Percentiles rank a stretch among this genome's conserved stretches.
These are phyloP conservation scores for Syzygium aqueum DNA, from an alignment of 345 rosid species.

Conservation along the genomic window DNA sequence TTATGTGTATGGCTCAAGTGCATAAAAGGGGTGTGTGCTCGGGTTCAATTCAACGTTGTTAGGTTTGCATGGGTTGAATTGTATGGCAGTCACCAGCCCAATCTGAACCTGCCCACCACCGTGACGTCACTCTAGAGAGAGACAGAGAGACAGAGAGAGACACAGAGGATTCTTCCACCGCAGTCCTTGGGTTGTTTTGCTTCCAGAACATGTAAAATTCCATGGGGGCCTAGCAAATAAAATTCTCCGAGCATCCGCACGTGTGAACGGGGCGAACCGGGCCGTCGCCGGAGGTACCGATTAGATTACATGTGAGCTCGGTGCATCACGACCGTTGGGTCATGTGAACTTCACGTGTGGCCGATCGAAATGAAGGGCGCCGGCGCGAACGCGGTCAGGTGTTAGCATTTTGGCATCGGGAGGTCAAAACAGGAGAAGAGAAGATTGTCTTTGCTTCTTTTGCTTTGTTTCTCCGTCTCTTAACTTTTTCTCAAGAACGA, in stretches of 20 bases:
- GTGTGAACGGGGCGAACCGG: background rate
- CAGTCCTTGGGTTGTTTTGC: background rate
- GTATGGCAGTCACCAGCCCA: background rate
- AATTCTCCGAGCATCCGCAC: background rate
- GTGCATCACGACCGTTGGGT: background rate
- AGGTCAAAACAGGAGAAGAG: background rate
- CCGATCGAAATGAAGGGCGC: background rate
- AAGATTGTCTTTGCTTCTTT: background rate
- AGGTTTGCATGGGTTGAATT: background rate
- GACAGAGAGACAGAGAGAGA: background rate
- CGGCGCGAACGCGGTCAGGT: background rate
- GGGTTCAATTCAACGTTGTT: background rate
- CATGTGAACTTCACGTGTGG: background rate
- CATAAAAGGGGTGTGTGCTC: too few species aligned
- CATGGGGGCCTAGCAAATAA: background rate
- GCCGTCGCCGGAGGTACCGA: background rate
- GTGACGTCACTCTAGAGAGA: background rate
- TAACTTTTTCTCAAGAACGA: background rate
- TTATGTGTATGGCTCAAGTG: background rate
- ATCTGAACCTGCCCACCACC: background rate
- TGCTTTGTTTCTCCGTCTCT: background rate
- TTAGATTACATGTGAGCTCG: rapidly evolving
- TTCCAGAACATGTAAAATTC: background rate
- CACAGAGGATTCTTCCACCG: background rate
- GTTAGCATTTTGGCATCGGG: background rate